These are phyloP conservation scores for Leucocoprinus birnbaumii DNA, from an alignment of 768 basidiomycete species.

Conservation along the genomic window DNA sequence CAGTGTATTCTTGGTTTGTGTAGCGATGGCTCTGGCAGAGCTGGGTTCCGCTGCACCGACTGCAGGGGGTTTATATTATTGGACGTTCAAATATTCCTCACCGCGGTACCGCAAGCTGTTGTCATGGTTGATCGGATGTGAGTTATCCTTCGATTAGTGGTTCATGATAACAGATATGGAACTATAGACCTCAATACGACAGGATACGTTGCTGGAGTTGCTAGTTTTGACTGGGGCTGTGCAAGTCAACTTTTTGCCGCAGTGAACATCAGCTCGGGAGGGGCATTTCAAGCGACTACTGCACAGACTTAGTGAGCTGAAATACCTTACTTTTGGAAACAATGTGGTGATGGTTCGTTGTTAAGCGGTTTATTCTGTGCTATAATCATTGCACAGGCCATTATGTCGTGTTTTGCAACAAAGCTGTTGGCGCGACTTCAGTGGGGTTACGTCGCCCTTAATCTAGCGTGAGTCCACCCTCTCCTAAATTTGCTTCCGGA, in stretches of 20 bases:
- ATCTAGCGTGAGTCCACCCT: conserved; percentile 47
- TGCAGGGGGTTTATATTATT: conserved; percentile 61
- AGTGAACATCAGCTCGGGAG: conserved; percentile 49
- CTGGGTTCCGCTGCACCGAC: conserved; percentile 70
- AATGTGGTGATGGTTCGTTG: not conserved
- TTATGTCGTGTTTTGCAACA: conserved; percentile 68
- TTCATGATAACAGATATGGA: not conserved
- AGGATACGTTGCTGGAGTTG: conserved; percentile 46
- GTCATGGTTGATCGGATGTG: conserved; percentile 53
- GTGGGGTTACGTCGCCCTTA: conserved; percentile 63
- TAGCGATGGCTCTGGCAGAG: conserved; percentile 69
- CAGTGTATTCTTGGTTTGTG: conserved; percentile 55
- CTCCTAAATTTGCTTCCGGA: not conserved
- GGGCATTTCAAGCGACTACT: conserved; percentile 37
- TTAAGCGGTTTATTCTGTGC: conserved; percentile 61
- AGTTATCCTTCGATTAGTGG: too few relatives aligned
- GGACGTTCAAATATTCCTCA: conserved; percentile 44
- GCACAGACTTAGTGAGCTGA: conserved; percentile 41
- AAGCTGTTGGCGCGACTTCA: conserved; percentile 65
- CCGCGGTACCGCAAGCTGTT: conserved; percentile 42
- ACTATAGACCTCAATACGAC: conserved; percentile 35
- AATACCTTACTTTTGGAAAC: not conserved
- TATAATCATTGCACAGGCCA: conserved; percentile 58
- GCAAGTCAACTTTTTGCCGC: conserved; percentile 66
- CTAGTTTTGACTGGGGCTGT: conserved; percentile 65